A percentile compares a stretch with the other conserved stretches of the same genome.
These are phyloP conservation scores for Phialocephala subalpina DNA, from an alignment of 2,329 filamentous ascomycete species.

Conservation along the genomic window DNA sequence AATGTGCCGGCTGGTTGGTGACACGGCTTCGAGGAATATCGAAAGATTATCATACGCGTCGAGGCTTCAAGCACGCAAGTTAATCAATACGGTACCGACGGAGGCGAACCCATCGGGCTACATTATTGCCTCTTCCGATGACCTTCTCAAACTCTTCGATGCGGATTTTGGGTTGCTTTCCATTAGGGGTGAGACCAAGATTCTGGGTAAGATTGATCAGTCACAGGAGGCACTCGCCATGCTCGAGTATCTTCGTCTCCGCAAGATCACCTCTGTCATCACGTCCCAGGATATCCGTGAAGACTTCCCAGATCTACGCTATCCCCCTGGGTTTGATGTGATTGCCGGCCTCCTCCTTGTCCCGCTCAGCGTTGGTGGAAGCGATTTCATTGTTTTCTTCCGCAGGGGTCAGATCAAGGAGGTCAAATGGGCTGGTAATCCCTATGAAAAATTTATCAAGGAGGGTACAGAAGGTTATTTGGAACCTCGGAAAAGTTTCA, in stretches of 20 bases:
- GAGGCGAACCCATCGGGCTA: constrained; percentile 86
- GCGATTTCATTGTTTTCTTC: constrained; percentile 92
- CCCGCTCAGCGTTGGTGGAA: constrained; percentile 76
- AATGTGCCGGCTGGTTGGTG: constrained; percentile 88
- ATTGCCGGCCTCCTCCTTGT: constrained; percentile 85
- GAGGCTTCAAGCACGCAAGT: constrained; percentile 82
- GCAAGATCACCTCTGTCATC: constrained; percentile 76
- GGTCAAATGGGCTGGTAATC: constrained; percentile 83
- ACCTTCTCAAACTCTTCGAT: constrained; percentile 83
- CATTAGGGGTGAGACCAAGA: constrained; percentile 88
- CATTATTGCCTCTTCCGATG: constrained; percentile 88
- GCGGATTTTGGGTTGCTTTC: constrained; percentile 88
- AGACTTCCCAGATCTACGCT: constrained; percentile 84
- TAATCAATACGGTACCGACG: constrained; percentile 86
- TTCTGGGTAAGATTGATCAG: constrained; percentile 77
- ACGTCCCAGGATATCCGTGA: constrained; percentile 77
- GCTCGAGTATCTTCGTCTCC: constrained; percentile 84
- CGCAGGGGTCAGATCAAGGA: constrained; percentile 78
- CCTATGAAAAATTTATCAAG: constrained; percentile 79
- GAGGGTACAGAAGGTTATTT: constrained; percentile 77
- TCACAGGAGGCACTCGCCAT: constrained; percentile 85
- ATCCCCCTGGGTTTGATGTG: constrained; percentile 79
- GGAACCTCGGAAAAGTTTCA: constrained; percentile 82
- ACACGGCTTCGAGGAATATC: constrained; percentile 86
- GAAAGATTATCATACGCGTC: constrained; percentile 88